phyloP scores from a whole-genome alignment of 441 rosid genomes.

The Lepidium campestre region DNA sequence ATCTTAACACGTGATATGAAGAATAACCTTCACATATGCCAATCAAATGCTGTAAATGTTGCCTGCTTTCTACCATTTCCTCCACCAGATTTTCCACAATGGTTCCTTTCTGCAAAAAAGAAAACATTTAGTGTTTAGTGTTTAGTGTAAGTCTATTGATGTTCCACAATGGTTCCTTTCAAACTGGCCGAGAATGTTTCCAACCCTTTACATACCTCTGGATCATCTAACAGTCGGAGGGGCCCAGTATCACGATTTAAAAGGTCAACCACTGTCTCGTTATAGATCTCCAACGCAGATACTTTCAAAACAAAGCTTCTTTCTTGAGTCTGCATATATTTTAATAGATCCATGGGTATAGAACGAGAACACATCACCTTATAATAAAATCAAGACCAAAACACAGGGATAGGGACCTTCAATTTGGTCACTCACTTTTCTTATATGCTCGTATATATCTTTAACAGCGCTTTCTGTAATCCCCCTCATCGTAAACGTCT shows the following conservation, averaged over 20 bases:
- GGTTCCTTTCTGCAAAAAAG: constrained; percentile 66
- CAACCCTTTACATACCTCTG: constrained; percentile 56
- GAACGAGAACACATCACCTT: neutral
- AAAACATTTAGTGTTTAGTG: constrained; percentile 3
- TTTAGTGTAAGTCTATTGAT: constrained; percentile 19
- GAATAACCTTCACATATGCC: constrained; percentile 75
- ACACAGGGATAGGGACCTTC: neutral
- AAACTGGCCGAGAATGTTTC: neutral
- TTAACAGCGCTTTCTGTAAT: constrained; percentile 66
- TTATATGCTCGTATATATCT: constrained; percentile 68
- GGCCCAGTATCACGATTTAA: constrained; percentile 72
- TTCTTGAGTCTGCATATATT: constrained; percentile 52
- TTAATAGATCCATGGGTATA: neutral
- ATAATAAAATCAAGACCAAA: neutral
- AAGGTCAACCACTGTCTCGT: constrained; percentile 81
- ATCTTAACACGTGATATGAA: neutral
- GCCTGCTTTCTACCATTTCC: constrained; percentile 64
- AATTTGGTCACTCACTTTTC: constrained; percentile 40
- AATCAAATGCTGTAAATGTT: constrained; percentile 72
- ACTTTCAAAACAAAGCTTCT: constrained; percentile 70
- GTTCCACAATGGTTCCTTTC: constrained; percentile 71
- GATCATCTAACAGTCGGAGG: constrained; percentile 91
- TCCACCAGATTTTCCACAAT: constrained; percentile 79
- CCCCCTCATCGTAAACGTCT: constrained; percentile 89
- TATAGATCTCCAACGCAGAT: constrained; percentile 91